phyloP scores from a whole-genome alignment of 2,329 filamentous ascomycete species.

The Nannizzia gypsea region DNA sequence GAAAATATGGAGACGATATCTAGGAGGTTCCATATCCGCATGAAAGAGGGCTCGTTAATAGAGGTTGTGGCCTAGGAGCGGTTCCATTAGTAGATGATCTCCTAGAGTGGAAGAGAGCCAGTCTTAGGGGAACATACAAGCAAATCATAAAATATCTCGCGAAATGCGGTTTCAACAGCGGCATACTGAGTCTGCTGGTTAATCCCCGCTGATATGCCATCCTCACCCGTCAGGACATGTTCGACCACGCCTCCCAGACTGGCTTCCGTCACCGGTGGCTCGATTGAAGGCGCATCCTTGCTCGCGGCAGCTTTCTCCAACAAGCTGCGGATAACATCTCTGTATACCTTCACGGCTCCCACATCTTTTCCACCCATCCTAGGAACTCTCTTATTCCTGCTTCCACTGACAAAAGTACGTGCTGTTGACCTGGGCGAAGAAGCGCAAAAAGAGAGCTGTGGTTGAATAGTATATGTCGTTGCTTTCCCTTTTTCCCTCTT shows the following conservation, averaged over 20 bases:
- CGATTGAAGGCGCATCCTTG: conserved; percentile 52
- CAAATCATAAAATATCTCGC: conserved; percentile 65
- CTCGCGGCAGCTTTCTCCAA: conserved; percentile 47
- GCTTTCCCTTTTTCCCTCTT: neutral
- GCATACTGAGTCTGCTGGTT: conserved; percentile 48
- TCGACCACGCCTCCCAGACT: conserved; percentile 41
- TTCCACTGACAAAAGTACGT: neutral
- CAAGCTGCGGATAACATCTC: conserved; percentile 44
- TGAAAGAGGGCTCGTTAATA: conserved; percentile 68
- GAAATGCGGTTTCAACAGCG: conserved; percentile 71
- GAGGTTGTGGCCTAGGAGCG: conserved; percentile 52
- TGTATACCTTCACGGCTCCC: conserved; percentile 35
- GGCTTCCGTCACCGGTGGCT: conserved; percentile 62
- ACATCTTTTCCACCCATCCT: conserved; percentile 26
- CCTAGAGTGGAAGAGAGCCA: conserved; percentile 13
- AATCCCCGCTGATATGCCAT: conserved; percentile 25
- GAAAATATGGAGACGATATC: conserved; percentile 84
- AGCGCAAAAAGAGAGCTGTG: neutral
- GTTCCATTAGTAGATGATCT: conserved; percentile 8
- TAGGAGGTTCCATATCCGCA: conserved; percentile 82
- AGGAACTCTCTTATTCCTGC: neutral
- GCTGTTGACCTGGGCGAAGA: neutral
- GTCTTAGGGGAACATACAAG: conserved; percentile 54
- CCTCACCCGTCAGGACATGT: conserved; percentile 27
- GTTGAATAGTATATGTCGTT: neutral